These are phyloP conservation scores for Eucalyptus curtisii DNA, from an alignment of 345 rosid genomes.

Conservation along the genomic window DNA sequence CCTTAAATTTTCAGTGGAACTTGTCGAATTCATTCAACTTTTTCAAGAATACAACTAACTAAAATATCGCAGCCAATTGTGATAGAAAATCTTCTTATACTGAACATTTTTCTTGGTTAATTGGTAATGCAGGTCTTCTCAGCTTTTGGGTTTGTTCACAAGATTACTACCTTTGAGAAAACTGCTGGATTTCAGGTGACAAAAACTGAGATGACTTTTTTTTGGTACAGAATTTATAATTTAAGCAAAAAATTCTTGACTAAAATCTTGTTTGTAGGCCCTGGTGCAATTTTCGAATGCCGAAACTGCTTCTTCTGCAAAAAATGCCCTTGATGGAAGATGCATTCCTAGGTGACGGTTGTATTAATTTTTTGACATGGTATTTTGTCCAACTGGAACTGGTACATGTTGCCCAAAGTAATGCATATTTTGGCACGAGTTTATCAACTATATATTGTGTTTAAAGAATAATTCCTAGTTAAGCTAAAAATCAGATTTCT, in stretches of 20 bases:
- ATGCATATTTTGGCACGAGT: conserved; percentile 1
- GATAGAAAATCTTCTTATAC: neutral
- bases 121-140: conserved; percentile 77
- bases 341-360: conserved; percentile 96
- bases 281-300: conserved; percentile 94
- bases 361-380: conserved; percentile 47
- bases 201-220: neutral
- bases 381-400: conserved; percentile 42
- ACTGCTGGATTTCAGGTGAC: conserved; percentile 92
- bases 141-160: conserved; percentile 97
- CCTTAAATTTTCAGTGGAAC: neutral
- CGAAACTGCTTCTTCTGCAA: conserved; percentile 87
- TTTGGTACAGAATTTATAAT: neutral
- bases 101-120: neutral
- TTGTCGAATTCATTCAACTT: neutral
- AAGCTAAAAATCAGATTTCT: neutral
- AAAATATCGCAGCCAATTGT: neutral
- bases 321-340: conserved; percentile 87
- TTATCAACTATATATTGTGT: neutral
- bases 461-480: neutral
- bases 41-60: neutral
- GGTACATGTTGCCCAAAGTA: neutral
- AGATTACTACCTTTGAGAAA: conserved; percentile 97
- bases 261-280: conserved; percentile 43
- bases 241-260: neutral